Percentiles rank a stretch among this genome's conserved stretches.
Conservation (phyloP, 768 basidiomycete genomes). For the Grammothele lineata region DNA sequence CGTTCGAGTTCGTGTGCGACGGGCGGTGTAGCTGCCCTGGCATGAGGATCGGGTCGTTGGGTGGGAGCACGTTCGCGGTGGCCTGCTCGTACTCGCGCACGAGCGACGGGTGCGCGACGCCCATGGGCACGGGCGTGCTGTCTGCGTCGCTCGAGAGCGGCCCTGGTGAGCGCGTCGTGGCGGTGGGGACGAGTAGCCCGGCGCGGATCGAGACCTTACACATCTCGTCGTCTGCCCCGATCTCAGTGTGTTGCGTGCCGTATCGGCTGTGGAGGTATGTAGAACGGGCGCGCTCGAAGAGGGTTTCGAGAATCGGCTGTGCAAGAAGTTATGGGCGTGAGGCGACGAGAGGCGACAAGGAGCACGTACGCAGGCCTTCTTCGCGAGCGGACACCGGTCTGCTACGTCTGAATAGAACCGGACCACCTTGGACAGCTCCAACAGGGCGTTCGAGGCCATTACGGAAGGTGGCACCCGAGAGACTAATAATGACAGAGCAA, state of each 20-base stretch:
- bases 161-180: background rate
- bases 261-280: slow-evolving; percentile 38
- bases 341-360: background rate
- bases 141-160: slow-evolving; percentile 5
- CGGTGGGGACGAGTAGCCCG: slow-evolving; percentile 13
- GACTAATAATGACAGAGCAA: slow-evolving; percentile 62
- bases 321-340: slow-evolving; percentile 2
- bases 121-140: slow-evolving; percentile 15
- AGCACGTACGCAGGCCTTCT: slow-evolving; percentile 50
- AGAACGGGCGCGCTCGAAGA: slow-evolving; percentile 47
- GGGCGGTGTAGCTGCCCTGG: slow-evolving; percentile 11
- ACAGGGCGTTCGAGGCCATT: slow-evolving; percentile 54
- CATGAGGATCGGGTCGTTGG: slow-evolving; percentile 15
- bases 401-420: slow-evolving; percentile 54
- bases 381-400: slow-evolving; percentile 54
- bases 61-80: slow-evolving; percentile 15
- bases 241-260: slow-evolving; percentile 14
- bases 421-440: slow-evolving; percentile 55
- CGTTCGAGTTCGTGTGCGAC: background rate
- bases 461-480: slow-evolving; percentile 57
- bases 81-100: slow-evolving; percentile 19
- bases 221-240: slow-evolving; percentile 24
- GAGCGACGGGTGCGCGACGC: slow-evolving; percentile 21
- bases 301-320: slow-evolving; percentile 54
- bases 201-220: slow-evolving; percentile 19